phyloP scores from a whole-genome alignment of 306 rosid species.

The Boehmeria nivea region DNA sequence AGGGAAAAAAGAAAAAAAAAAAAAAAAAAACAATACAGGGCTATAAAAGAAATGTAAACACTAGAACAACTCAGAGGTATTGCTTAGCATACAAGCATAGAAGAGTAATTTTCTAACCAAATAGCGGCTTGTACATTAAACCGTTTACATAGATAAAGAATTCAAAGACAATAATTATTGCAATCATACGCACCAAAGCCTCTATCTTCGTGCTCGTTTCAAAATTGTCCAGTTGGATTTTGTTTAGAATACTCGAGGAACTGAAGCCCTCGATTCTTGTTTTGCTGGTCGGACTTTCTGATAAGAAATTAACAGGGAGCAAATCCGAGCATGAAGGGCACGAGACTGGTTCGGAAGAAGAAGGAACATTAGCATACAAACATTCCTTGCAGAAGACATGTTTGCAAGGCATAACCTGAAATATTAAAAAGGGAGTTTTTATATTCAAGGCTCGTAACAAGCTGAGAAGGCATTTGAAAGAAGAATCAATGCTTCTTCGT shows the following conservation, averaged over 20 bases:
- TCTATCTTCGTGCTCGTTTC: constrained; percentile 94
- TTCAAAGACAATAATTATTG: background rate
- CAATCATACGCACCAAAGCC: constrained; percentile 69
- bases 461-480: too few species aligned
- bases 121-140: too few species aligned
- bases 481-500: too few species aligned
- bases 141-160: too few species aligned
- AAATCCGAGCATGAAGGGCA: constrained; percentile 77
- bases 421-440: constrained; percentile 12
- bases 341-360: constrained; percentile 51
- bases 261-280: constrained; percentile 69
- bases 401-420: constrained; percentile 78
- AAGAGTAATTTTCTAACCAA: background rate
- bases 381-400: constrained; percentile 79
- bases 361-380: constrained; percentile 51
- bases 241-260: constrained; percentile 75
- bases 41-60: constrained; percentile 2
- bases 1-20: background rate
- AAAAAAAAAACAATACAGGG: too few species aligned
- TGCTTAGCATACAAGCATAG: too few species aligned
- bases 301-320: constrained; percentile 63
- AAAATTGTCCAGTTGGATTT: constrained; percentile 69
- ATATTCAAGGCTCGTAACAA: too few species aligned
- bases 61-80: background rate
- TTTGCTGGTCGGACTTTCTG: constrained; percentile 41